These are phyloP conservation scores for Glarea lozoyensis DNA, from an alignment of 495 filamentous ascomycete species.

Conservation along the genomic window DNA sequence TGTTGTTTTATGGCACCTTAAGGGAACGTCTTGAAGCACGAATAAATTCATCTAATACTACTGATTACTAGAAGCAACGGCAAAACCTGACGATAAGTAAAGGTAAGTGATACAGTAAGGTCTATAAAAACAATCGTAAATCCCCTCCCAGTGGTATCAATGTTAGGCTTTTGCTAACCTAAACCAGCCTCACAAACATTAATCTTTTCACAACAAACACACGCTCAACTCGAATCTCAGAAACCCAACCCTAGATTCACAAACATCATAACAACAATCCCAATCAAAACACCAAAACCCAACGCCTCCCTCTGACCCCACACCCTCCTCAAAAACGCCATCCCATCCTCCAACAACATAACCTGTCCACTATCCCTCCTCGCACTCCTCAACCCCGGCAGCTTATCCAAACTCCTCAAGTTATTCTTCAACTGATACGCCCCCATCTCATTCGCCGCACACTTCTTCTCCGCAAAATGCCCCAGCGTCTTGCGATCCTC, in stretches of 20 bases:
- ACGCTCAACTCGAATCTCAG: neutral
- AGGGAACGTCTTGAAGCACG: too few relatives aligned
- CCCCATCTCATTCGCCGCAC: constrained; percentile 29
- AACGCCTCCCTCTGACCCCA: constrained; percentile 8
- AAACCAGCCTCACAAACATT: too few relatives aligned
- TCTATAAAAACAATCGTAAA: too few relatives aligned
- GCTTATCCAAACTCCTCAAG: constrained; percentile 39
- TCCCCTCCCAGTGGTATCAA: too few relatives aligned
- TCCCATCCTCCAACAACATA: constrained; percentile 9
- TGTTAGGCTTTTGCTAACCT: too few relatives aligned
- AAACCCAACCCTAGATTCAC: neutral
- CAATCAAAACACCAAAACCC: constrained; percentile 10
- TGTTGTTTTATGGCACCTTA: too few relatives aligned
- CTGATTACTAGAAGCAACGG: too few relatives aligned
- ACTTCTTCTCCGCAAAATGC: constrained; percentile 31
- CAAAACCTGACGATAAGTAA: too few relatives aligned
- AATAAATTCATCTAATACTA: too few relatives aligned
- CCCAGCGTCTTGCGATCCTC: constrained; percentile 38
- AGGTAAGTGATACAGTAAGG: too few relatives aligned
- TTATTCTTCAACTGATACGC: constrained; percentile 42
- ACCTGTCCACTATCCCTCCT: constrained; percentile 14
- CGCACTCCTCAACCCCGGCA: constrained; percentile 38
- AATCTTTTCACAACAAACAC: too few relatives aligned
- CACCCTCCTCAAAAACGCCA: constrained; percentile 3
- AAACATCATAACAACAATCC: neutral